Evolutionary conservation across 176 grass and related monocot genomes (phyloP).

Genomic region (Oryza glaberrima): DNA sequence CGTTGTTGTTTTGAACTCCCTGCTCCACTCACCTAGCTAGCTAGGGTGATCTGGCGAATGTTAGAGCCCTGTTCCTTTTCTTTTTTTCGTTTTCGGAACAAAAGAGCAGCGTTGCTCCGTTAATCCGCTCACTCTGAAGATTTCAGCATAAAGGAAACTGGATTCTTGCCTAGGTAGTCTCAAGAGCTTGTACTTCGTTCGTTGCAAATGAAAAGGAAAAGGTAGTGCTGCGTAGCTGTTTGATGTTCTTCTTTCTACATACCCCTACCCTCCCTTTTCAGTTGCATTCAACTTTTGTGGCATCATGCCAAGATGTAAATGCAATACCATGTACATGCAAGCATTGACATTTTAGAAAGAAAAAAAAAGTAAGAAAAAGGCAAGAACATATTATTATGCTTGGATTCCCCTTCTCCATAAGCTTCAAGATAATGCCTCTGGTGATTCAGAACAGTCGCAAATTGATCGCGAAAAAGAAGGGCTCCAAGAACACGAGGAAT

Average conservation of each 20-base stretch:
- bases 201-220: conserved; percentile 11
- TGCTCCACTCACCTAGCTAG: neutral
- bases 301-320: neutral
- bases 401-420: conserved; percentile 38
- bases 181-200: conserved; percentile 16
- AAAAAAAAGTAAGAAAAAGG: neutral
- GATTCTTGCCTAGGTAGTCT: conserved; percentile 49
- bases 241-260: conserved; percentile 21
- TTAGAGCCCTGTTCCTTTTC: neutral
- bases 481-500: conserved; percentile 36
- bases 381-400: conserved; percentile 7
- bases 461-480: conserved; percentile 41
- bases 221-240: conserved; percentile 45
- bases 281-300: neutral
- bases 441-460: conserved; percentile 39
- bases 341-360: conserved; percentile 10
- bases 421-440: conserved; percentile 27
- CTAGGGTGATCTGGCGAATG: neutral
- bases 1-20: neutral
- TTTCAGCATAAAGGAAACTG: conserved; percentile 34
- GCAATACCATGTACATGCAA: neutral
- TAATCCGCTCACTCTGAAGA: conserved; percentile 31
- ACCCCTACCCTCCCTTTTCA: neutral
- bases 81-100: neutral
- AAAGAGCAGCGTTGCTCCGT: neutral